Evolutionary conservation across 495 filamentous ascomycete genomes (phyloP).

Genomic region (Penicillium canescens): DNA sequence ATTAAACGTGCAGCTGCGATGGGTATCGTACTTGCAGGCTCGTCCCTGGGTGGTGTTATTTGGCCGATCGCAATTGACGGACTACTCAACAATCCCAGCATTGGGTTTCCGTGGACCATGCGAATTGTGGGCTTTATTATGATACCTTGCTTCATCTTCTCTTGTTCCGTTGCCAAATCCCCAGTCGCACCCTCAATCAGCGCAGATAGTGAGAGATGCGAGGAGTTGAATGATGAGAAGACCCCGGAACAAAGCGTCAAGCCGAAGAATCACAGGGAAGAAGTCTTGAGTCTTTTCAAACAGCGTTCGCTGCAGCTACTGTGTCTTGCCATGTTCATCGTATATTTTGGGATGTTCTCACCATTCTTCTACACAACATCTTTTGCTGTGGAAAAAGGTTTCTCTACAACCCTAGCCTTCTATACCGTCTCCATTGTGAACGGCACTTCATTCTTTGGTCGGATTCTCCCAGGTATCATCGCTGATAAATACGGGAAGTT

Average conservation of each 20-base stretch:
- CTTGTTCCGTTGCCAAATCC: slow-evolving; percentile 29
- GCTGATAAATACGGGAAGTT: slow-evolving; percentile 71
- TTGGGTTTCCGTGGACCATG: slow-evolving; percentile 54
- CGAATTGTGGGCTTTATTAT: slow-evolving; percentile 51
- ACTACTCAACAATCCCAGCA: slow-evolving; percentile 26
- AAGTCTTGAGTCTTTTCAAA: slow-evolving; percentile 22
- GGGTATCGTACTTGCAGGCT: slow-evolving; percentile 56
- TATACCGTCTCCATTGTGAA: slow-evolving; percentile 52
- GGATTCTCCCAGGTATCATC: slow-evolving; percentile 50
- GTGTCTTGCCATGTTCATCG: slow-evolving; percentile 44
- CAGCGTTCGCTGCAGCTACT: slow-evolving; percentile 43
- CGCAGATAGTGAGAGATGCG: background rate
- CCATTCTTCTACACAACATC: slow-evolving; percentile 47
- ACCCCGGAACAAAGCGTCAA: background rate
- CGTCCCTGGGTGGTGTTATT: slow-evolving; percentile 56
- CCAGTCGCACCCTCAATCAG: background rate
- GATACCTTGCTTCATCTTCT: slow-evolving; percentile 55
- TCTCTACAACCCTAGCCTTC: slow-evolving; percentile 35
- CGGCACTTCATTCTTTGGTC: slow-evolving; percentile 44
- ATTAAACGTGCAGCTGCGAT: slow-evolving; percentile 53
- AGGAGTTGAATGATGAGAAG: background rate
- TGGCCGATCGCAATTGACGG: slow-evolving; percentile 46
- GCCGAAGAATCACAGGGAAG: slow-evolving; percentile 6
- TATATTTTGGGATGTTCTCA: slow-evolving; percentile 49
- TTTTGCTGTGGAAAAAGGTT: slow-evolving; percentile 34